Evolutionary conservation across 2,329 filamentous ascomycete genomes (phyloP).

Genomic region (Fusarium tanahbumbuense): DNA sequence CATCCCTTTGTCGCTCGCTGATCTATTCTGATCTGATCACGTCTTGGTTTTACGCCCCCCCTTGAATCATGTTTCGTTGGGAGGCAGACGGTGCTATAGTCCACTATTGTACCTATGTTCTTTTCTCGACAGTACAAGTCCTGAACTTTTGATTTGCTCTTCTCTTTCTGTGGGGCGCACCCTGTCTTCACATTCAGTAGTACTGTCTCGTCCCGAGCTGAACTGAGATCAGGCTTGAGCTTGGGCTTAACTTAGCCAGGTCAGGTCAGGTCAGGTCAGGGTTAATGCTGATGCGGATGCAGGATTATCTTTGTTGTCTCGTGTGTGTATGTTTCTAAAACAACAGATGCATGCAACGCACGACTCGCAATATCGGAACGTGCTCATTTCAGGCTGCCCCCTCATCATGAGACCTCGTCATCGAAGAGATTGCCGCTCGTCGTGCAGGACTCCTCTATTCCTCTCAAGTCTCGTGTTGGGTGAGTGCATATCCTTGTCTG

Average conservation of each 20-base stretch:
- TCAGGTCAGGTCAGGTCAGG: constrained; percentile 4
- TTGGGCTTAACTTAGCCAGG: neutral
- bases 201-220: constrained; percentile 7
- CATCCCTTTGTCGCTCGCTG: neutral
- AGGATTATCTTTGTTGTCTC: constrained; percentile 19
- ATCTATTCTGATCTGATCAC: constrained; percentile 17
- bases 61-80: constrained; percentile 8
- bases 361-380: constrained; percentile 25
- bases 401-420: constrained; percentile 8
- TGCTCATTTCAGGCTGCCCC: constrained; percentile 14
- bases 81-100: constrained; percentile 27
- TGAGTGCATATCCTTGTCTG: constrained; percentile 23
- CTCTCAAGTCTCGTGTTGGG: neutral
- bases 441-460: neutral
- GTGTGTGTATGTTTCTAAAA: constrained; percentile 17
- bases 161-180: constrained; percentile 24
- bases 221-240: neutral
- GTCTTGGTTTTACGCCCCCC: neutral
- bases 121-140: neutral
- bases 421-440: constrained; percentile 26
- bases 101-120: neutral
- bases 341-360: constrained; percentile 15
- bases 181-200: neutral
- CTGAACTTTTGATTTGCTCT: constrained; percentile 1
- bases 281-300: constrained; percentile 1